These are phyloP conservation scores for Coemansia sp. DNA, from an alignment of 192 early-diverging fungal genomes.

Conservation along the genomic window DNA sequence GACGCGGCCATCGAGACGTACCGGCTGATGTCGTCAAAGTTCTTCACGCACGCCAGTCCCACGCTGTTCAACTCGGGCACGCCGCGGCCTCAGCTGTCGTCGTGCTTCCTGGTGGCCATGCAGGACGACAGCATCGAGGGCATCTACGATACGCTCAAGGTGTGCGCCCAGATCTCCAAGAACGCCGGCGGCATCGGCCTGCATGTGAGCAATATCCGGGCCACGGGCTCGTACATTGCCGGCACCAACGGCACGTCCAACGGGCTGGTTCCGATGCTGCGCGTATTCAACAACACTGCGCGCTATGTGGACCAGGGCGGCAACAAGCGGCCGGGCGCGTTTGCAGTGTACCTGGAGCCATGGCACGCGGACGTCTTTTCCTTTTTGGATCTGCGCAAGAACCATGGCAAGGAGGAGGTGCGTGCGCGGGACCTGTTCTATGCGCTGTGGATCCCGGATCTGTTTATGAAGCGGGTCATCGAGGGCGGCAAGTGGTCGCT, in stretches of 20 bases:
- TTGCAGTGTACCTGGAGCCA: slow-evolving; percentile 98
- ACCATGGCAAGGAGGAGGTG: slow-evolving; percentile 96
- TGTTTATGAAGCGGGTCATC: slow-evolving; percentile 98
- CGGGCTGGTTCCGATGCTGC: slow-evolving; percentile 95
- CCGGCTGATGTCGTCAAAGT: slow-evolving; percentile 87
- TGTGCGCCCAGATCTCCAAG: slow-evolving; percentile 97
- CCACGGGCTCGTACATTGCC: slow-evolving; percentile 93
- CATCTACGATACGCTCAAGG: slow-evolving; percentile 96
- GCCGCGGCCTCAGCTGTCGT: slow-evolving; percentile 90
- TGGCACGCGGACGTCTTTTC: slow-evolving; percentile 98
- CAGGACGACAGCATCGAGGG: slow-evolving; percentile 97
- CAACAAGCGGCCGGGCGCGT: slow-evolving; percentile 96
- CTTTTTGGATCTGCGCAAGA: slow-evolving; percentile 95
- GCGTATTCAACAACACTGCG: slow-evolving; percentile 98
- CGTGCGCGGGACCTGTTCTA: slow-evolving; percentile 97
- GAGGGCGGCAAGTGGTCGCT: slow-evolving; percentile 89
- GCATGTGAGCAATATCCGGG: slow-evolving; percentile 96
- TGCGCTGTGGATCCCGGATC: slow-evolving; percentile 94
- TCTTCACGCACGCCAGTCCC: slow-evolving; percentile 95
- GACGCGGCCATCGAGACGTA: slow-evolving; percentile 93
- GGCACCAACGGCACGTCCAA: slow-evolving; percentile 97
- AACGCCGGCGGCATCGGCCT: slow-evolving; percentile 96
- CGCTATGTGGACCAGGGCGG: slow-evolving; percentile 99
- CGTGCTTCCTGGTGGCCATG: slow-evolving; percentile 95
- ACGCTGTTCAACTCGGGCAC: slow-evolving; percentile 99